Conservation (phyloP, 169 alveolate genomes). For the Hepatocystis sp. region DNA sequence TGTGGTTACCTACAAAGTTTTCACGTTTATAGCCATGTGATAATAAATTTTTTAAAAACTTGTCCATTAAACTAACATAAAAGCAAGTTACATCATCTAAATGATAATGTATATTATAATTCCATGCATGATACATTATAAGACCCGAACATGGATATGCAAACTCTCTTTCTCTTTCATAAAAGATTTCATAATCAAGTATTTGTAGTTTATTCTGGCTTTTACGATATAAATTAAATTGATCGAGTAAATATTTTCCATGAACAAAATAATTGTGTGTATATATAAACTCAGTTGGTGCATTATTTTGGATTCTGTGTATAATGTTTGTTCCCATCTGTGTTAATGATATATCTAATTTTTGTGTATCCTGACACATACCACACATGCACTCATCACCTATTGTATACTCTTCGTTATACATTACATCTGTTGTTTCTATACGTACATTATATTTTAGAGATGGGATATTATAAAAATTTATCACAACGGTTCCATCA, state of each 20-base stretch:
- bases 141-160: slow-evolving; percentile 69
- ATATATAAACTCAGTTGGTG: slow-evolving; percentile 9
- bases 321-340: slow-evolving; percentile 27
- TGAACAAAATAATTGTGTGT: slow-evolving; percentile 35
- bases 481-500: slow-evolving; percentile 22
- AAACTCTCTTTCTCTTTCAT: slow-evolving; percentile 24
- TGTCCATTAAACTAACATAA: slow-evolving; percentile 36
- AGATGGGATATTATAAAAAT: slow-evolving; percentile 51
- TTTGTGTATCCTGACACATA: slow-evolving; percentile 24
- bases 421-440: slow-evolving; percentile 50
- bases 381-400: slow-evolving; percentile 41
- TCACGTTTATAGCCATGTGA: not conserved
- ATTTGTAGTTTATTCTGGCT: no score
- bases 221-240: no score
- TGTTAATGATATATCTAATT: slow-evolving; percentile 18
- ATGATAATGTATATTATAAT: slow-evolving; percentile 55
- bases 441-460: slow-evolving; percentile 33
- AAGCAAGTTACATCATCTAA: slow-evolving; percentile 17
- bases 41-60: slow-evolving; percentile 15
- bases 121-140: slow-evolving; percentile 40
- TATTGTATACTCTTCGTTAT: slow-evolving; percentile 24
- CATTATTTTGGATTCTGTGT: slow-evolving; percentile 22
- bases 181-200: slow-evolving; percentile 15
- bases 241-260: slow-evolving; percentile 38
- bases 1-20: not conserved